Evolutionary conservation across 2,329 filamentous ascomycete genomes (phyloP), one percentile per base, ranked within the genome.

Genomic region (Cryoendolithus antarcticus): DNA sequence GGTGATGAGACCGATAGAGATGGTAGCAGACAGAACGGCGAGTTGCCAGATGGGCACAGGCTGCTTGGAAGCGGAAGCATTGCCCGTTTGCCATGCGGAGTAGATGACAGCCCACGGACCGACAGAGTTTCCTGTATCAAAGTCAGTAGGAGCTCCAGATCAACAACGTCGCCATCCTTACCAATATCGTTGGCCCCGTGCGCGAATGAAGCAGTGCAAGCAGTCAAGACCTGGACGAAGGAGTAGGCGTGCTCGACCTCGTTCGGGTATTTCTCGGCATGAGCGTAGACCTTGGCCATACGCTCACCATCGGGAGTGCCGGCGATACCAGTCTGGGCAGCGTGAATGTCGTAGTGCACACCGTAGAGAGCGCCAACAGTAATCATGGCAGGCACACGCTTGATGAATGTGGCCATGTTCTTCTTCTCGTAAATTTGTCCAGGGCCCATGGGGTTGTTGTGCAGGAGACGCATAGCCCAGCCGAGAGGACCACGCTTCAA

Each of bases 291-390:
- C 3, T 79, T 70, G 27, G 65, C 66, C 39, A 81, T 79, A 76
- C 82, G 79, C 29, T 64, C 64, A 42, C 81, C 82, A 44, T 86
- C 82, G 6, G 81, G 81, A 1, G 82, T 85, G 13, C 81, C 81
- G 9, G 67, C 56, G 33, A 84, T 71, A 55, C 82, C 82, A 38
- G 69, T 67, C 66, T 86, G 82, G 4, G 80, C 80, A 35, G 74
- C 71, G 69, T 88, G 82, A 53, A 88, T 89, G 50, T 89, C 83
- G 63, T 88, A 89, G 70, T 88, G 69, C 15, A 80, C 57, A 59
- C 84, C 84, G 57, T 89, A 89, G 37, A 86, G 72, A 10, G 67
- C 55, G 40, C 69, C 81, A 47, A 67, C 68, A 32, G 77, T 68
- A 44, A 83, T 57, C 61, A 71, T 71, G 37, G 84, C 81, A 1